Evolutionary conservation across 208 protist species (phyloP).

Genomic region (Leishmania arabica): DNA sequence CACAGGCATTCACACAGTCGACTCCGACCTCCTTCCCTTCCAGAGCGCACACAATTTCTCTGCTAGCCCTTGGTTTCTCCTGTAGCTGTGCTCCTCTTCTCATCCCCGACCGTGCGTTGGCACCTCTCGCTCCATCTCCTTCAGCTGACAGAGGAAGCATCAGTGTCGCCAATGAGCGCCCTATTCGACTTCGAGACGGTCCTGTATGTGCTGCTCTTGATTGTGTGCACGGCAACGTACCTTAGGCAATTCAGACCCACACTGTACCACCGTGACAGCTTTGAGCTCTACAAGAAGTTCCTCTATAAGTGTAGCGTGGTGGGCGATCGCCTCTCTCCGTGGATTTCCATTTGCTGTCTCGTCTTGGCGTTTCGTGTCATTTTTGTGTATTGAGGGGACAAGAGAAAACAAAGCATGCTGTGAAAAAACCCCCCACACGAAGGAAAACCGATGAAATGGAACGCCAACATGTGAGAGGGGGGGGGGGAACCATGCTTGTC

Average conservation of each 20-base stretch:
- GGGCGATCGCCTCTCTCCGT: slow-evolving; percentile 87
- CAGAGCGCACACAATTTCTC: not conserved
- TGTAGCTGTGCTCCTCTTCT: not conserved
- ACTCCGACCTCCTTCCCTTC: not conserved
- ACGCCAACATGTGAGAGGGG: not conserved
- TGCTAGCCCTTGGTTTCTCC: not conserved
- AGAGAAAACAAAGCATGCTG: not conserved
- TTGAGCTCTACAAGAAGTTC: slow-evolving; percentile 86
- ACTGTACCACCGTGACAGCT: slow-evolving; percentile 86
- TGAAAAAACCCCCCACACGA: not conserved
- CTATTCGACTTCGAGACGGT: slow-evolving; percentile 91
- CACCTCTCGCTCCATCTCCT: not conserved
- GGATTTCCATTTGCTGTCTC: slow-evolving; percentile 81
- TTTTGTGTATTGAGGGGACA: slow-evolving; percentile 63
- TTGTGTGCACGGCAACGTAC: slow-evolving; percentile 91
- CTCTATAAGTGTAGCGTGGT: slow-evolving; percentile 93
- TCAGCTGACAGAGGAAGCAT: not conserved
- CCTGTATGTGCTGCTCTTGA: slow-evolving; percentile 83
- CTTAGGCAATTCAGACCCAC: slow-evolving; percentile 87
- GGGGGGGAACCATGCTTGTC: not conserved
- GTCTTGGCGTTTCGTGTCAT: slow-evolving; percentile 77
- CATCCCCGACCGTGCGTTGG: not conserved
- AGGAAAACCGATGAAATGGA: not conserved
- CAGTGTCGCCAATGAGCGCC: slow-evolving; percentile 63
- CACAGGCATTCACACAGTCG: not conserved